Evolutionary conservation across 192 early-diverging fungal species (phyloP).

Genomic region (Diversispora eburnea): DNA sequence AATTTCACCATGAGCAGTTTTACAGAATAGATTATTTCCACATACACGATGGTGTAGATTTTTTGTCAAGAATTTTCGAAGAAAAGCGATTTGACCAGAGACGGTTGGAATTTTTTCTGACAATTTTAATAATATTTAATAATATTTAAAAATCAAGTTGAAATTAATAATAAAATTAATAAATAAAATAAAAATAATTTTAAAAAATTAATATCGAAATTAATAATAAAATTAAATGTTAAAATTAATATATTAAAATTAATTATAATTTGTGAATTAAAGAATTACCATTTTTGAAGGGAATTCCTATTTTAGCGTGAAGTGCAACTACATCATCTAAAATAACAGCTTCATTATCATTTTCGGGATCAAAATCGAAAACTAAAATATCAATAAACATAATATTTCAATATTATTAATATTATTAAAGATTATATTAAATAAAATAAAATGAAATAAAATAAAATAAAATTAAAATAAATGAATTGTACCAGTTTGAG

Average conservation of each 20-base stretch:
- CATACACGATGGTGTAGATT: conserved; percentile 16
- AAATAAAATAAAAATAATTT: too few relatives aligned
- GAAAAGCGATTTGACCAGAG: conserved; percentile 49
- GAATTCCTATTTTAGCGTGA: conserved; percentile 54
- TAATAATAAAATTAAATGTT: too few relatives aligned
- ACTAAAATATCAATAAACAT: conserved; percentile 1
- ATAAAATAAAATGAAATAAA: too few relatives aligned
- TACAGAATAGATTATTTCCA: conserved; percentile 35
- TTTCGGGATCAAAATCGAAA: conserved; percentile 38
- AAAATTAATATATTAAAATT: neutral
- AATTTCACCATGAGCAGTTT: conserved; percentile 47
- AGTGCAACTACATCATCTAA: conserved; percentile 53
- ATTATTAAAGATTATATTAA: too few relatives aligned
- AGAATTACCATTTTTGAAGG: conserved; percentile 11
- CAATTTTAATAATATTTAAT: conserved; percentile 30
- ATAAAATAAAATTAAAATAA: too few relatives aligned
- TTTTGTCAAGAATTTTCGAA: conserved; percentile 43
- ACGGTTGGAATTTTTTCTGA: conserved; percentile 44
- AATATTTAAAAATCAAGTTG: too few relatives aligned
- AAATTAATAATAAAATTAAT: too few relatives aligned
- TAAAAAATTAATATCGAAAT: too few relatives aligned
- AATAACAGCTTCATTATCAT: conserved; percentile 49
- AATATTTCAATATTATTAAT: too few relatives aligned
- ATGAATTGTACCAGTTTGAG: conserved; percentile 41
- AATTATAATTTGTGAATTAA: neutral